A percentile compares a stretch with the other conserved stretches of the same genome.
Evolutionary conservation across 306 rosid genomes (phyloP).

Genomic region (Erythrophleum fordii): DNA sequence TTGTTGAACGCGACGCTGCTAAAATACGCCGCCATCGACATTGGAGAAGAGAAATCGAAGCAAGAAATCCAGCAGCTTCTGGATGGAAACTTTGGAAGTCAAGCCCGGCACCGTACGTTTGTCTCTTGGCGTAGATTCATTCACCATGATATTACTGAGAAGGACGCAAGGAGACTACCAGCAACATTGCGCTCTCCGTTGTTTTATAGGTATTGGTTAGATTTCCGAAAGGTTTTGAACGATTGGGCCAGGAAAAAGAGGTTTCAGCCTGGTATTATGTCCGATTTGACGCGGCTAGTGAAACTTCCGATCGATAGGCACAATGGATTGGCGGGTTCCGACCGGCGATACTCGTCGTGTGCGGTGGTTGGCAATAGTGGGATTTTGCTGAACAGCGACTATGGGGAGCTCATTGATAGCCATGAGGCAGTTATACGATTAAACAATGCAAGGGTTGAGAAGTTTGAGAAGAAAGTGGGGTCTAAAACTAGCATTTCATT

Average conservation of each 20-base stretch:
- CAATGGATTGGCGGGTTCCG: conserved; percentile 38
- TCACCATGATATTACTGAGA: conserved; percentile 52
- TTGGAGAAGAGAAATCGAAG: conserved; percentile 63
- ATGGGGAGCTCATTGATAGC: conserved; percentile 73
- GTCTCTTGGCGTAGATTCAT: conserved; percentile 76
- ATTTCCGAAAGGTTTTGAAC: conserved; percentile 66
- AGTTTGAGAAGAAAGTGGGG: conserved; percentile 71
- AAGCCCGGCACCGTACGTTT: conserved; percentile 68
- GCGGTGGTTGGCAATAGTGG: conserved; percentile 98
- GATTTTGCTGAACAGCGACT: conserved; percentile 66
- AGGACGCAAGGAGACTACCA: conserved; percentile 50
- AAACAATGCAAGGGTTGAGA: conserved; percentile 77
- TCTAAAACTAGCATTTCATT: conserved; percentile 82
- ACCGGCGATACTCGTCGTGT: conserved; percentile 62
- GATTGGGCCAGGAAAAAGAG: conserved; percentile 74
- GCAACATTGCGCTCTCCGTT: conserved; percentile 65
- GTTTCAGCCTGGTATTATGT: conserved; percentile 66
- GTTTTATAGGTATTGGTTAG: conserved; percentile 83
- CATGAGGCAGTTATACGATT: conserved; percentile 79
- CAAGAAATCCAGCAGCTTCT: conserved; percentile 71
- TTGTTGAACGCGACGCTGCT: conserved; percentile 75
- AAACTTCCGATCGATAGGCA: conserved; percentile 58
- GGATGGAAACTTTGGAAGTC: conserved; percentile 76
- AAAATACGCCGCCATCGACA: conserved; percentile 60
- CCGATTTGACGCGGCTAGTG: conserved; percentile 58